A percentile compares a stretch with the other conserved stretches of the same genome.
Evolutionary conservation across 2,329 filamentous ascomycete species (phyloP).

Genomic region (Sordariomycetes sp.): DNA sequence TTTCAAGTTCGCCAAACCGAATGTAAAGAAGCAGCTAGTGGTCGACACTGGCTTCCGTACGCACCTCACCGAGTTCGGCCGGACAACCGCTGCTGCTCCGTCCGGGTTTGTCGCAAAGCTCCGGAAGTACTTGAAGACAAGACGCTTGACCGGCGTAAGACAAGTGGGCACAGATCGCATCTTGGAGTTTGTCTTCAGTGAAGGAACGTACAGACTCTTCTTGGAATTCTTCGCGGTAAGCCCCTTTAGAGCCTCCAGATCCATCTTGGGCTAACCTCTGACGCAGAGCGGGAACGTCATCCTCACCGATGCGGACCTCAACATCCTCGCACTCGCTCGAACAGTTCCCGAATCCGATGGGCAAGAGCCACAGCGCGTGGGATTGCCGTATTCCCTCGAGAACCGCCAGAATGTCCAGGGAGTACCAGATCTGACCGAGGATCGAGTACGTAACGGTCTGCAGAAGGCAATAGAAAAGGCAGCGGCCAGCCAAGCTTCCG

Average conservation of each 20-base stretch:
- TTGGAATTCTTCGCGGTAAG: constrained; percentile 82
- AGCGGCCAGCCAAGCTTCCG: constrained; percentile 28
- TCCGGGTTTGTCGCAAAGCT: constrained; percentile 78
- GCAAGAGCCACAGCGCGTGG: constrained; percentile 74
- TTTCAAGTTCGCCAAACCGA: constrained; percentile 87
- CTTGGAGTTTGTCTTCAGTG: constrained; percentile 85
- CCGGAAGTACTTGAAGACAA: constrained; percentile 80
- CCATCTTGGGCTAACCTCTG: neutral
- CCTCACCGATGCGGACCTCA: constrained; percentile 75
- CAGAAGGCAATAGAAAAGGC: constrained; percentile 54
- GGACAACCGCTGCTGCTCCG: constrained; percentile 75
- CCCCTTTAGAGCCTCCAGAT: neutral
- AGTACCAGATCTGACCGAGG: constrained; percentile 63
- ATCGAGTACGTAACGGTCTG: constrained; percentile 62
- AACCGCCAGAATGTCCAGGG: constrained; percentile 78
- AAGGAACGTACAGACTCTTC: constrained; percentile 80
- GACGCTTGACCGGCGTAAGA: constrained; percentile 67
- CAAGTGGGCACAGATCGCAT: constrained; percentile 93
- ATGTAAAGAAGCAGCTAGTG: constrained; percentile 79
- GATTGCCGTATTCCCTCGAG: constrained; percentile 69
- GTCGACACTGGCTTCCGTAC: constrained; percentile 95
- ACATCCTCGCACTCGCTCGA: constrained; percentile 71
- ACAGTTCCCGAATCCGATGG: constrained; percentile 72
- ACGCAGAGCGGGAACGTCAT: constrained; percentile 76
- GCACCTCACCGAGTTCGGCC: constrained; percentile 84